Evolutionary conservation across 208 protist genomes (phyloP).

Genomic region (Zelonia costaricensis): DNA sequence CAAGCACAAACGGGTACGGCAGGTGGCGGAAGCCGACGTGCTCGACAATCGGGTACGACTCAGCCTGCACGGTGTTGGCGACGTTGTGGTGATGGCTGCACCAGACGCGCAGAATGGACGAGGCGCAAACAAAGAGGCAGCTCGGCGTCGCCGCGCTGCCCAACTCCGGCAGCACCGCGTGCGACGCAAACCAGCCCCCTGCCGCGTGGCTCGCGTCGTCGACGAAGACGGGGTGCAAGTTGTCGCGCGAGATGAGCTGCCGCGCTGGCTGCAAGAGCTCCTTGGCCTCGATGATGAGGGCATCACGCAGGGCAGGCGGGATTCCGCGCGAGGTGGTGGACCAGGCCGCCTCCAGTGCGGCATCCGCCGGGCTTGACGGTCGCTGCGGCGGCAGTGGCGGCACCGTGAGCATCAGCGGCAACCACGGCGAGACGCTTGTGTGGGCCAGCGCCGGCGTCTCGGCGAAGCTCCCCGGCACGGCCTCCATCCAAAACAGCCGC

Average conservation of each 20-base stretch:
- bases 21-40: conserved; percentile 50
- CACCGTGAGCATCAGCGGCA: conserved; percentile 9
- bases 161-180: conserved; percentile 4
- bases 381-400: neutral
- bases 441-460: conserved; percentile 10
- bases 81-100: conserved; percentile 14
- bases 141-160: neutral
- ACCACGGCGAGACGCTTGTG: conserved; percentile 1
- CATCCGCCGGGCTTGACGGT: neutral
- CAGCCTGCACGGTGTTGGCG: conserved; percentile 14
- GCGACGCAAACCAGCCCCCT: conserved; percentile 3
- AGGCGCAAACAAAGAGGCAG: conserved; percentile 7
- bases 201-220: conserved; percentile 2
- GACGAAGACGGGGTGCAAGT: conserved; percentile 8
- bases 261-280: conserved; percentile 2
- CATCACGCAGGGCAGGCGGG: neutral
- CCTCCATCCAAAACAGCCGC: conserved; percentile 57
- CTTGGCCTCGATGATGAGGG: conserved; percentile 1
- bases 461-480: neutral
- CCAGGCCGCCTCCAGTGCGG: neutral
- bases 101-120: neutral
- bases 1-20: conserved; percentile 55
- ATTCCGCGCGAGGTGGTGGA: neutral
- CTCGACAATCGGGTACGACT: conserved; percentile 8
- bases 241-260: conserved; percentile 1